Percentiles rank a stretch among this genome's conserved stretches.
These are phyloP conservation scores for Aspergillus puulaauensis DNA, from an alignment of 2,329 filamentous ascomycete genomes.

Conservation along the genomic window DNA sequence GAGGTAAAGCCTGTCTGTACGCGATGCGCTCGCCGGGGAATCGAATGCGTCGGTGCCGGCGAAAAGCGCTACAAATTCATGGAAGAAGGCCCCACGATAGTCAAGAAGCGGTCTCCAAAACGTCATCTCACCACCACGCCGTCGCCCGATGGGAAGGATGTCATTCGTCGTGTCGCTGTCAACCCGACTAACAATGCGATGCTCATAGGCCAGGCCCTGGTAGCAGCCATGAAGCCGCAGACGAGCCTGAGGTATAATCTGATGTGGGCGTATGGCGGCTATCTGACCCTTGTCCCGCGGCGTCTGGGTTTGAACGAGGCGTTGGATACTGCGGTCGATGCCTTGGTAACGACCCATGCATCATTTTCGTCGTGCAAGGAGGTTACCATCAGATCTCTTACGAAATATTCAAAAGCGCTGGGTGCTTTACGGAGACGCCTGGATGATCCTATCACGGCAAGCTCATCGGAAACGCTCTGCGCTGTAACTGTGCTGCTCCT, in stretches of 20 bases:
- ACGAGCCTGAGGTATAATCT: slow-evolving; percentile 50
- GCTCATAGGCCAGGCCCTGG: slow-evolving; percentile 31
- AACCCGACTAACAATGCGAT: slow-evolving; percentile 34
- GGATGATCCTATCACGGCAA: slow-evolving; percentile 31
- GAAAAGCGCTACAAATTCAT: slow-evolving; percentile 53
- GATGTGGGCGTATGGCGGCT: slow-evolving; percentile 47
- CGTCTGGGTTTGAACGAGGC: slow-evolving; percentile 49
- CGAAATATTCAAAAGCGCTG: slow-evolving; percentile 34
- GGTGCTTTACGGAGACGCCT: slow-evolving; percentile 28
- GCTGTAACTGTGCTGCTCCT: slow-evolving; percentile 39
- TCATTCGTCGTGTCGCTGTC: not conserved
- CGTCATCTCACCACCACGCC: not conserved
- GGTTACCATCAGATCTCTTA: slow-evolving; percentile 22
- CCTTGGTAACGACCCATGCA: slow-evolving; percentile 29
- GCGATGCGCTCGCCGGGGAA: slow-evolving; percentile 47
- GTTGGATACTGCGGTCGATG: slow-evolving; percentile 42
- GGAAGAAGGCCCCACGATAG: slow-evolving; percentile 25
- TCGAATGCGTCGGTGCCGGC: slow-evolving; percentile 49
- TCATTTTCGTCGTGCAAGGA: slow-evolving; percentile 22
- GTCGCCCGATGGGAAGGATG: not conserved
- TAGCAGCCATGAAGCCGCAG: slow-evolving; percentile 35
- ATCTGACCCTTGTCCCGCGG: slow-evolving; percentile 46
- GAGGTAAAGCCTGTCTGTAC: slow-evolving; percentile 46
- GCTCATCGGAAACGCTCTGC: slow-evolving; percentile 34
- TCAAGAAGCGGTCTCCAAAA: not conserved